A percentile compares a stretch with the other conserved stretches of the same genome.
Evolutionary conservation across 306 rosid genomes (phyloP).

Genomic region (Quercus gilva): DNA sequence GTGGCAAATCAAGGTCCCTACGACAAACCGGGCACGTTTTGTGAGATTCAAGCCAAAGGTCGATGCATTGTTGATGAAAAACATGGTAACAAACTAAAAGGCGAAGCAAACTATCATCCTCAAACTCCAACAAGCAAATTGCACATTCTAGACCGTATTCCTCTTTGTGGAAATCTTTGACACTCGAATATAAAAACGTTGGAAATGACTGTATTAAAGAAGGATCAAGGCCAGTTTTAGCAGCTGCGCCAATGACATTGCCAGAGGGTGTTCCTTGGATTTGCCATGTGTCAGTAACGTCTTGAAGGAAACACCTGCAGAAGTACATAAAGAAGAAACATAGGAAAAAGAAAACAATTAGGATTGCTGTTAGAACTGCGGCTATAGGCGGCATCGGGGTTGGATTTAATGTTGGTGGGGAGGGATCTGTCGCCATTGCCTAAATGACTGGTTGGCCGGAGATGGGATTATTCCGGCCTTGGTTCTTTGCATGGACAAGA

Average conservation of each 20-base stretch:
- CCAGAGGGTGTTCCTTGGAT: constrained; percentile 34
- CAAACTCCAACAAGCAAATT: constrained; percentile 65
- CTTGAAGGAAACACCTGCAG: constrained; percentile 41
- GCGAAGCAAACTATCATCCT: constrained; percentile 53
- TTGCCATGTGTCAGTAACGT: constrained; percentile 24
- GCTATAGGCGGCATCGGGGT: constrained; percentile 33
- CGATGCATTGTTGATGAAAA: constrained; percentile 78
- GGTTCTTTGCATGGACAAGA: constrained; percentile 40
- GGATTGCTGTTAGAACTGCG: constrained; percentile 37
- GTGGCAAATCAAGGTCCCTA: constrained; percentile 38
- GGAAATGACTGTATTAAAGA: constrained; percentile 51
- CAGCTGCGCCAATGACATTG: constrained; percentile 14
- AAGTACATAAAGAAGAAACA: constrained; percentile 47
- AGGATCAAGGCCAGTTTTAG: constrained; percentile 46
- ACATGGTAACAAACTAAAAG: constrained; percentile 62
- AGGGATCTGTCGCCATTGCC: constrained; percentile 25
- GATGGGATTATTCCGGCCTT: constrained; percentile 26
- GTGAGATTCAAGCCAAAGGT: constrained; percentile 67
- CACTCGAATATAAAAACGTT: constrained; percentile 44
- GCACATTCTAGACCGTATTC: constrained; percentile 52
- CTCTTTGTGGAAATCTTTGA: constrained; percentile 49
- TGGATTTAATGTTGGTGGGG: not conserved
- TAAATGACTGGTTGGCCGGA: constrained; percentile 14
- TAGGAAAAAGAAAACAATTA: constrained; percentile 40
- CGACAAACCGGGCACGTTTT: constrained; percentile 87